Conservation (phyloP, 2,329 filamentous ascomycete species). For the Eurotiales sp. region DNA sequence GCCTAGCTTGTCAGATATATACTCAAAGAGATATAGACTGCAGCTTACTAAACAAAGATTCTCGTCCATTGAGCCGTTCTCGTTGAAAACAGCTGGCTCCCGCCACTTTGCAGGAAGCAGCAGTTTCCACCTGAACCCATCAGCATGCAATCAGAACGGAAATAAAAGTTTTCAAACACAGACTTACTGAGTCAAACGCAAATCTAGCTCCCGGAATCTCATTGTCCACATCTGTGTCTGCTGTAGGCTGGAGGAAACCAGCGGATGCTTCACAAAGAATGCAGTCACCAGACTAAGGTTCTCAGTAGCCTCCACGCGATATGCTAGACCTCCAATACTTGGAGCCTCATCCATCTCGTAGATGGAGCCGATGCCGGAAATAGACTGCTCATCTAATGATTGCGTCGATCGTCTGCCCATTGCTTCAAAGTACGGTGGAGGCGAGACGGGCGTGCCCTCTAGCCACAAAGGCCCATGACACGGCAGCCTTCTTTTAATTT, state of each 20-base stretch:
- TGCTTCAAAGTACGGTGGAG: too few species aligned
- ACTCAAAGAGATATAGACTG: too few species aligned
- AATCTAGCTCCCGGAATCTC: conserved; percentile 47
- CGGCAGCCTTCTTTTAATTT: background rate
- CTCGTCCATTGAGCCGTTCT: conserved; percentile 38
- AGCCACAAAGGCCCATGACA: background rate
- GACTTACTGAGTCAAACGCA: conserved; percentile 26
- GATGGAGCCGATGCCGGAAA: too few species aligned
- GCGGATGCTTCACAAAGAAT: conserved; percentile 44
- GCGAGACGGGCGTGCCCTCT: too few species aligned
- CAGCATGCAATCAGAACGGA: too few species aligned
- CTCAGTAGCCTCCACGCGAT: conserved; percentile 30
- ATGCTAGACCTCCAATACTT: conserved; percentile 43
- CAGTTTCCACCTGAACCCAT: conserved; percentile 22
- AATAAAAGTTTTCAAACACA: too few species aligned
- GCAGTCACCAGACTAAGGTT: conserved; percentile 44
- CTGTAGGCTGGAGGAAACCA: conserved; percentile 37
- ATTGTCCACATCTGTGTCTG: conserved; percentile 44
- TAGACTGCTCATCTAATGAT: too few species aligned
- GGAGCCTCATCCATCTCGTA: conserved; percentile 2
- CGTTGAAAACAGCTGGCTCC: conserved; percentile 33
- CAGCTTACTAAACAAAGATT: too few species aligned
- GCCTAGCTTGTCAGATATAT: too few species aligned
- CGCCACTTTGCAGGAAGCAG: conserved; percentile 28
- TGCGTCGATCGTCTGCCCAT: too few species aligned